Percentiles rank a stretch among this genome's conserved stretches.
Evolutionary conservation across 2,329 filamentous ascomycete species (phyloP).

Genomic region (Diplocarpon rosae): DNA sequence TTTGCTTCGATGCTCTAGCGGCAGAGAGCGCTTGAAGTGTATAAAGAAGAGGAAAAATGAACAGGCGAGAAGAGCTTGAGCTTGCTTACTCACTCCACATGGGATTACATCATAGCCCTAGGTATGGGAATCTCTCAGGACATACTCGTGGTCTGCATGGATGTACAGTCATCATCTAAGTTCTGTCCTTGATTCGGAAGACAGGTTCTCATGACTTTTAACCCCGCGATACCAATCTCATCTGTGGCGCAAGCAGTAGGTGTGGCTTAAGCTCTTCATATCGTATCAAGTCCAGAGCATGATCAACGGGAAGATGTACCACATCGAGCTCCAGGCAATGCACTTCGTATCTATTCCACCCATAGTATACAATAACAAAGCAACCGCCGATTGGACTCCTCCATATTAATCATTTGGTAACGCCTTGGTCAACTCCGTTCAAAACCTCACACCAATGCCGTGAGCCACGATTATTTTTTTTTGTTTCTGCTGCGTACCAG

Average conservation of each 20-base stretch:
- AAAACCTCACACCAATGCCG: slow-evolving; percentile 1
- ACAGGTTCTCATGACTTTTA: background rate
- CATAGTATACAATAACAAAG: slow-evolving; percentile 9
- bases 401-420: slow-evolving; percentile 5
- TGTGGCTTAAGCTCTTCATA: background rate
- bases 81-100: background rate
- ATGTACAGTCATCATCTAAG: background rate
- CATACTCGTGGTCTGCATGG: too few relatives aligned
- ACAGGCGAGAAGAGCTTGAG: background rate
- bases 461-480: slow-evolving; percentile 2
- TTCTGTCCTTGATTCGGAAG: background rate
- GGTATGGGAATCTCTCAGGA: too few relatives aligned
- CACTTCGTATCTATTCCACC: slow-evolving; percentile 8
- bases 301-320: background rate
- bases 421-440: slow-evolving; percentile 12
- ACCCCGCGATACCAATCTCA: background rate
- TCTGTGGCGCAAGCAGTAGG: background rate
- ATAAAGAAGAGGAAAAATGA: background rate
- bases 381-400: slow-evolving; percentile 6
- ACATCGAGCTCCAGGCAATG: background rate
- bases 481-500: background rate
- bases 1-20: background rate
- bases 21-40: background rate
- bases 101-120: background rate
- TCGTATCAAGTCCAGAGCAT: background rate